Conservation (phyloP, 306 rosid genomes). For the Fagus crenata region DNA sequence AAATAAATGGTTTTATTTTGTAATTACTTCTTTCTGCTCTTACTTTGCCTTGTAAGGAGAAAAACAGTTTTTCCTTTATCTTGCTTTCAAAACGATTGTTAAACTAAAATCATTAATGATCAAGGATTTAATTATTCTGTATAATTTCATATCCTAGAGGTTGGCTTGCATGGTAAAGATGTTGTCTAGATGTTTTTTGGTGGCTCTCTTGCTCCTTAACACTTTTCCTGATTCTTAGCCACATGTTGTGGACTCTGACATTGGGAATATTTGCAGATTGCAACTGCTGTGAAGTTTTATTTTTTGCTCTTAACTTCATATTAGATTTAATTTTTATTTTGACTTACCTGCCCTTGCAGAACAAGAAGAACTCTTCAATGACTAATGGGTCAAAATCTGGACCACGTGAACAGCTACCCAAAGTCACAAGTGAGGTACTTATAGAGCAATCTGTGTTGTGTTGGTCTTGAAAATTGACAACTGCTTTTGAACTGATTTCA, state of each 20-base stretch:
- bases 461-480: conserved; percentile 10
- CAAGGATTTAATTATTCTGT: not conserved
- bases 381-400: conserved; percentile 49
- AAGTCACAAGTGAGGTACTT: conserved; percentile 60
- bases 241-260: not conserved
- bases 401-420: conserved; percentile 38
- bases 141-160: not conserved
- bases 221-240: not conserved
- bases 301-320: conserved; percentile 9
- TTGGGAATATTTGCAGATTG: conserved; percentile 5
- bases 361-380: conserved; percentile 47
- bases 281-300: conserved; percentile 15
- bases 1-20: not conserved
- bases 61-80: not conserved
- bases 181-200: not conserved
- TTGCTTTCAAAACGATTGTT: not conserved
- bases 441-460: conserved; percentile 16
- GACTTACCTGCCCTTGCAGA: conserved; percentile 44
- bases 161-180: not conserved
- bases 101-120: not conserved
- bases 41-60: not conserved
- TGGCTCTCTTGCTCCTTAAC: not conserved
- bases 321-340: conserved; percentile 30
- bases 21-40: not conserved
- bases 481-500: conserved; percentile 8